Evolutionary conservation across 352 stramenopile genomes (phyloP).

Genomic region (Phytopythium montanum): DNA sequence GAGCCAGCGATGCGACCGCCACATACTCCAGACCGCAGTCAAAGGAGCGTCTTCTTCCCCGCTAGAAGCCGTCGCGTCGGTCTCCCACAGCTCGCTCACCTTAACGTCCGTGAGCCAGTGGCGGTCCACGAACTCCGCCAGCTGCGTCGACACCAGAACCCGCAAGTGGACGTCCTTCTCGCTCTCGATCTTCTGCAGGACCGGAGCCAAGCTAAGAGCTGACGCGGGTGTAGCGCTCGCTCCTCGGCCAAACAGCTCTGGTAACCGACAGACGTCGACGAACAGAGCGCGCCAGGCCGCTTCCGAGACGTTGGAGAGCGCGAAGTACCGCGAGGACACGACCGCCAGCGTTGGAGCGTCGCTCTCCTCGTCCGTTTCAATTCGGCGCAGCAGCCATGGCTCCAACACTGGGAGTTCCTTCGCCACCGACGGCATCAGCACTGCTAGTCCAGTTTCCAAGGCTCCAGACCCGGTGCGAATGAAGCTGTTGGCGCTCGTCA

Average conservation of each 20-base stretch:
- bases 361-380: neutral
- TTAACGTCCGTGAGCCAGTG: constrained; percentile 21
- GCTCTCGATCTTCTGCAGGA: constrained; percentile 45
- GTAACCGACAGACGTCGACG: constrained; percentile 35
- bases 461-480: neutral
- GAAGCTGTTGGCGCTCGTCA: constrained; percentile 19
- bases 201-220: constrained; percentile 15
- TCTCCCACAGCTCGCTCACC: neutral
- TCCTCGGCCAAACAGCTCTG: constrained; percentile 31
- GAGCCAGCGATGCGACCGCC: constrained; percentile 33
- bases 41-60: neutral
- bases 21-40: constrained; percentile 5
- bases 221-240: neutral
- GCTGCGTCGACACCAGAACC: constrained; percentile 33
- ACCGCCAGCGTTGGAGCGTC: neutral
- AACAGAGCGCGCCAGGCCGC: constrained; percentile 29
- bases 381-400: constrained; percentile 1
- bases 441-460: constrained; percentile 17
- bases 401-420: constrained; percentile 1
- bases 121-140: constrained; percentile 41
- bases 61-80: neutral
- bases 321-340: constrained; percentile 3
- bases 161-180: constrained; percentile 32
- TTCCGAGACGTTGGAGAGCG: constrained; percentile 8
- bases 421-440: constrained; percentile 21